Evolutionary conservation across 768 basidiomycete genomes (phyloP).

Genomic region (Galerina marginata): DNA sequence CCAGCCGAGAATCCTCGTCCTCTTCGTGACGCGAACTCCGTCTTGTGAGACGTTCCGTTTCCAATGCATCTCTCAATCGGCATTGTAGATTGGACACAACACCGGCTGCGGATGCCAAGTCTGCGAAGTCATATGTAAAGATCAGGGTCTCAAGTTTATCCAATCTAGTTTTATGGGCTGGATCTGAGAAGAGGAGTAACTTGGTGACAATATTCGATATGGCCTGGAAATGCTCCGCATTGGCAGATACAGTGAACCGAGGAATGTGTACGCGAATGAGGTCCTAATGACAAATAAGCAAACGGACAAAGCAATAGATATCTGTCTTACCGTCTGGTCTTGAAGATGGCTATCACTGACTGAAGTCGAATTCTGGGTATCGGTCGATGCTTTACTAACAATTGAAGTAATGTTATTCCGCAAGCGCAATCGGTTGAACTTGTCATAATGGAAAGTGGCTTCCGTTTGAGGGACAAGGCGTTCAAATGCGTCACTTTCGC

Average conservation of each 20-base stretch:
- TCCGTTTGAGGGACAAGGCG: slow-evolving; percentile 90
- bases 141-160: slow-evolving; percentile 83
- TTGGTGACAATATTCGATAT: slow-evolving; percentile 89
- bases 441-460: slow-evolving; percentile 87
- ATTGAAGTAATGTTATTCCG: slow-evolving; percentile 71
- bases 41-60: slow-evolving; percentile 50
- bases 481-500: slow-evolving; percentile 84
- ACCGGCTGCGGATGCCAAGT: slow-evolving; percentile 69
- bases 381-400: slow-evolving; percentile 32
- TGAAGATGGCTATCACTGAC: slow-evolving; percentile 34
- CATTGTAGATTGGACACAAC: slow-evolving; percentile 77
- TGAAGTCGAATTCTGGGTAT: slow-evolving; percentile 39
- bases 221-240: slow-evolving; percentile 79
- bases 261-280: slow-evolving; percentile 82
- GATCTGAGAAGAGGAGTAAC: slow-evolving; percentile 89
- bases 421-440: slow-evolving; percentile 90
- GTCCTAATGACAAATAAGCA: slow-evolving; percentile 55
- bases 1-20: slow-evolving; percentile 52
- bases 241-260: slow-evolving; percentile 85
- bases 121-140: slow-evolving; percentile 88
- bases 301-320: neutral
- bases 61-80: slow-evolving; percentile 68
- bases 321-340: slow-evolving; percentile 37
- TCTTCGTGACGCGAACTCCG: slow-evolving; percentile 43
- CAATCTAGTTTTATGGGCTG: slow-evolving; percentile 76